These are phyloP conservation scores for Vachellia collinsii DNA, from an alignment of 306 rosid genomes.

Conservation along the genomic window DNA sequence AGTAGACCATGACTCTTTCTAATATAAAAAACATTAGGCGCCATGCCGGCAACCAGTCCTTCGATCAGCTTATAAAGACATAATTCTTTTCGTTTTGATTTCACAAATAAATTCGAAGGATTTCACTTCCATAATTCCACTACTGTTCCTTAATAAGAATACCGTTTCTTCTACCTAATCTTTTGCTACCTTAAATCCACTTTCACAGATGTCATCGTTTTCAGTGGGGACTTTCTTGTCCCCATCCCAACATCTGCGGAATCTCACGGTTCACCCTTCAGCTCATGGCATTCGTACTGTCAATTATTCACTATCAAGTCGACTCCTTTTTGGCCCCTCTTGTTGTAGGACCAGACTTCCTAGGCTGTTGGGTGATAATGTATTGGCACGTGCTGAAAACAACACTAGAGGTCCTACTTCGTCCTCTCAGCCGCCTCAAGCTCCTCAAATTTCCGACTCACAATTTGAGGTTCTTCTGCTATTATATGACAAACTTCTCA, in stretches of 20 bases:
- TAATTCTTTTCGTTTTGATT: not conserved
- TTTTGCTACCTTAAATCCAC: not conserved
- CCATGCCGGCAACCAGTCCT: not conserved
- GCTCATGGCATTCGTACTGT: conserved; percentile 35
- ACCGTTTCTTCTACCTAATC: not conserved
- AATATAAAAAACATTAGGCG: not conserved
- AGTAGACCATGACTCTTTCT: not conserved
- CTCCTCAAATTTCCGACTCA: conserved; percentile 52
- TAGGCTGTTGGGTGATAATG: conserved; percentile 51
- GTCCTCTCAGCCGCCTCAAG: conserved; percentile 48
- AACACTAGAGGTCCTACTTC: conserved; percentile 61
- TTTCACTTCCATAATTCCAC: not conserved
- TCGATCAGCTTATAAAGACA: not conserved
- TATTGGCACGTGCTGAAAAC: conserved; percentile 77
- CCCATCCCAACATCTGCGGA: conserved; percentile 44
- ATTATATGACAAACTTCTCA: conserved; percentile 2
- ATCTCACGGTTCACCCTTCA: conserved; percentile 27
- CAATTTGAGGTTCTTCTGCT: conserved; percentile 59
- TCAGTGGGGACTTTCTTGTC: conserved; percentile 56
- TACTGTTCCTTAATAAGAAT: not conserved
- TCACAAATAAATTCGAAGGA: not conserved
- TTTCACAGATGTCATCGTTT: conserved; percentile 59
- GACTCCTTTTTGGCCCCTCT: conserved; percentile 48
- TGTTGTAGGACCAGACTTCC: conserved; percentile 42
- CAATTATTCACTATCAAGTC: conserved; percentile 41